Base-by-base conservation (phyloP, 1,139 yeast genomes). In the Zygosaccharomyces pseudobailii region DNA sequence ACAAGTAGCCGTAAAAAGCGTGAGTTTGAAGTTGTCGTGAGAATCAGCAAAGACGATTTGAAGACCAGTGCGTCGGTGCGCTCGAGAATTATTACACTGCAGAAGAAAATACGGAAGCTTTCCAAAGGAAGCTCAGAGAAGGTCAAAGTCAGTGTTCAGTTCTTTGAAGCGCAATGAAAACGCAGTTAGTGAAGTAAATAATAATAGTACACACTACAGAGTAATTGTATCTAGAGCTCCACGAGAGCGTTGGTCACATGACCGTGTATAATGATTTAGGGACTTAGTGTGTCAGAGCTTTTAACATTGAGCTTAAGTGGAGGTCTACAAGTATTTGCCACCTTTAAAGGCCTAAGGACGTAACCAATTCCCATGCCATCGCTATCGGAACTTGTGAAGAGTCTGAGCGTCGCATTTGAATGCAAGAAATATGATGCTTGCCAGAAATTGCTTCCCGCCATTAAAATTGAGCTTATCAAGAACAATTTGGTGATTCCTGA, bases 401-500 rank as follows among this genome's bases (percentile, higher is more conserved):
- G 86, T 57, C 75, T 89, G 55, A 81, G 86, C 50, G 69, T 71
- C 45, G 74, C 82, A 30, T 90, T 80, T 60, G 82, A 82, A 32
- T 61, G 73, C 17, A 78, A 77, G 46, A 76, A 87, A 48, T 87
- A 82, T 66, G 73, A 63, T 1, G 71, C 75, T 41, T 86, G 95
- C 52, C 77, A 77, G 46, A 68, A 72, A 54, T 62, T 87, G 30
- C 72, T 90, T 45, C 82, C 87, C 1, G 79, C 85, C 19, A 77
- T 90, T 65, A 89, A 88, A 61, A 70, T 88, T 43, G 89, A 85
- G 63, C 74, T 89, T 57, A 83, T 94, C 57, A 83, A 86, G 62
- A 82, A 84, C 58, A 80, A 84, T 53, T 71, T 92, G 42, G 76
- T 92, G 52, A 80, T 89, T 36, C 97, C 97, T n/a, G 68, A 77